Base-by-base conservation (phyloP, 1,139 yeast genomes). In the Protomyces inouyei region DNA sequence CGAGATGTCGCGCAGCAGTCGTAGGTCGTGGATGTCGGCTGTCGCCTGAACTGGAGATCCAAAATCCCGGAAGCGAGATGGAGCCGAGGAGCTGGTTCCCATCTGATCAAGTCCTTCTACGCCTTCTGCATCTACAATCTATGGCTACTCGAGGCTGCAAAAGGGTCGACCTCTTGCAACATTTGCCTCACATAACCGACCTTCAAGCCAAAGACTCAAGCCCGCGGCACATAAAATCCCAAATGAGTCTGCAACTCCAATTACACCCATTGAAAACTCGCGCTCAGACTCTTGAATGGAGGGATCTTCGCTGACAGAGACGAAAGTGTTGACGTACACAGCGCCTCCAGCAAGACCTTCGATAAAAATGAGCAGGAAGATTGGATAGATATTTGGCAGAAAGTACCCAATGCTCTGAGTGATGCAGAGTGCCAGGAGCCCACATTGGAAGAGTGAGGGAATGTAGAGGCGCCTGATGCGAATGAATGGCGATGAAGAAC, bases 191-290 rank as follows among this genome's bases (percentile, higher is more conserved):
- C 97, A 92, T n/a, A 93, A 78, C 1, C 76, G 72, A 6, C 86
- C 84, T 70, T 93, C 98, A 9, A 92, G 75, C 81, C 84, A 81
- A 77, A 88, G 78, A 53, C 90, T 91, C 3, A 89, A 73, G 14
- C 85, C 72, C 0, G 96, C 97, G 1, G 97, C 95, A 1, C 87
- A 55, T 3, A 90, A 88, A 37, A 92, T 84, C 0, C 98, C 98
- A 25, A 88, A 84, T 14, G 96, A 87, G 73, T 93, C 98, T 68
- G 97, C 89, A 67, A 92, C 84, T 0, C 96, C 91, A 0, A 91
- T 96, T n/a, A 95, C 84, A 0, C 97, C 98, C 83, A 93, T 82
- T 5, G 95, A 85, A 73, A 92, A 91, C 72, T 93, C 98, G 63
- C 96, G 79, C 66, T 84, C 83, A 0, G 76, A 70, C 16, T 77